A percentile compares a stretch with the other conserved stretches of the same genome.
These are phyloP conservation scores for Fraxinus paxiana DNA, from an alignment of 305 asterid genomes.

Conservation along the genomic window DNA sequence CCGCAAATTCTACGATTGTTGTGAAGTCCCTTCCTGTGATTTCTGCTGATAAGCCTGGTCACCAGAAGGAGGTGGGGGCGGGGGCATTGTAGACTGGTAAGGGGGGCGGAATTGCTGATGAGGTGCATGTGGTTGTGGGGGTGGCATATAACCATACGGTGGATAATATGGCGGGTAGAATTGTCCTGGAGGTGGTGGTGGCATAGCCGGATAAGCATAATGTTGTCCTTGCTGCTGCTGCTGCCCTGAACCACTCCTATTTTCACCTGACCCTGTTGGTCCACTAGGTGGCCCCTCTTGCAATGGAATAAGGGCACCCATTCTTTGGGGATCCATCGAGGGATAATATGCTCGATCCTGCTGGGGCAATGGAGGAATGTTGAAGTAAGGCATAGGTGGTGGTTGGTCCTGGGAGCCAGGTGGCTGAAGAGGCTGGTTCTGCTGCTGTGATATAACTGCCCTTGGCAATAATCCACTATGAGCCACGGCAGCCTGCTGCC, in stretches of 20 bases:
- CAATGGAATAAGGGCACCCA: slow-evolving; percentile 74
- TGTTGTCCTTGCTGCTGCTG: slow-evolving; percentile 45
- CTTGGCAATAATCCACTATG: slow-evolving; percentile 84
- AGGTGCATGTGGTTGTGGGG: slow-evolving; percentile 51
- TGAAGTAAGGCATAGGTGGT: slow-evolving; percentile 74
- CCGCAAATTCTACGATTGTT: slow-evolving; percentile 24
- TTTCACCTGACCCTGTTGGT: slow-evolving; percentile 57
- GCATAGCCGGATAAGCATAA: slow-evolving; percentile 46
- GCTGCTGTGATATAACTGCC: slow-evolving; percentile 86
- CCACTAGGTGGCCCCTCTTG: slow-evolving; percentile 67
- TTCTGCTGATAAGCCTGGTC: slow-evolving; percentile 49
- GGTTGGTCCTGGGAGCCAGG: slow-evolving; percentile 58
- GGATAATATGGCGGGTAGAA: slow-evolving; percentile 72
- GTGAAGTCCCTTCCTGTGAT: slow-evolving; percentile 35
- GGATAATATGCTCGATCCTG: slow-evolving; percentile 79
- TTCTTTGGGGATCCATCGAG: slow-evolving; percentile 95
- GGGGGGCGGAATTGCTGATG: slow-evolving; percentile 54
- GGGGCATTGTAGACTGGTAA: slow-evolving; percentile 50
- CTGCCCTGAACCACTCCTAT: slow-evolving; percentile 38
- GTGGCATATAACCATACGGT: slow-evolving; percentile 59
- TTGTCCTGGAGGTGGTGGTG: slow-evolving; percentile 70
- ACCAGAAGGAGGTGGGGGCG: slow-evolving; percentile 39
- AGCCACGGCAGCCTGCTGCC: slow-evolving; percentile 65
- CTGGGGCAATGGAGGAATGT: slow-evolving; percentile 74
- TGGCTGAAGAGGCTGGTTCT: slow-evolving; percentile 60